Base-by-base conservation (phyloP, 345 rosid genomes). In the Brassica carinata region DNA sequence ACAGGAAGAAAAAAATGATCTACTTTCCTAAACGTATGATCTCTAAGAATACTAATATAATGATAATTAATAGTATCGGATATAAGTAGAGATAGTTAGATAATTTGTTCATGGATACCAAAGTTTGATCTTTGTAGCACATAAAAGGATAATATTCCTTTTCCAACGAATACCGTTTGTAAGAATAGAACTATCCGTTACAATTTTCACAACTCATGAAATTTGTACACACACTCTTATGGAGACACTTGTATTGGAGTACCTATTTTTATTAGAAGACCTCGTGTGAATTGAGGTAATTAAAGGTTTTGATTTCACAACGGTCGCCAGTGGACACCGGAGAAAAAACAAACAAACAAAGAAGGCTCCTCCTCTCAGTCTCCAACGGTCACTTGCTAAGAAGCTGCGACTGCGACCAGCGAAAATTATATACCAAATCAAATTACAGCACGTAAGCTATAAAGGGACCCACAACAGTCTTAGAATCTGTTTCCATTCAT, bases 331-430 rank as follows among this genome's bases (percentile, higher is more conserved):
- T 5, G 55, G 13, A 36, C 36, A 36, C 29, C 17, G 27, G 27
- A 18, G 15, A 62, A 62, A 62, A 75, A 75, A 66, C 3, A 67
- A 59, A 66, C 5, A 51, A 71, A 34, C 11, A 27, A 64, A 66
- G 76, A 75, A 75, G 83, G 80, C 76, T 81, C 83, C 40, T 19
- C 72, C 23, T 19, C 23, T 70, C 76, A 55, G 71, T 64, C 55
- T 68, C 31, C 71, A 81, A 81, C 83, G 83, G 83, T 81, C 83
- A 81, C 80, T 81, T 81, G 79, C 79, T 64, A 27, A 36, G 79
- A 75, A 75, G 64, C 82, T 79, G 64, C 82, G 69, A 79, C 40
- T 67, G 2, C 18, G 69, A 79, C 77, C 61, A 67, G 19, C 79
- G 2, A 23, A 61, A 43, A 33, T 34, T 3, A 53, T 53, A 3